Evolutionary conservation across 352 stramenopile species (phyloP), one percentile per base, ranked within the genome.

Genomic region (Phytophthora uliginosa): DNA sequence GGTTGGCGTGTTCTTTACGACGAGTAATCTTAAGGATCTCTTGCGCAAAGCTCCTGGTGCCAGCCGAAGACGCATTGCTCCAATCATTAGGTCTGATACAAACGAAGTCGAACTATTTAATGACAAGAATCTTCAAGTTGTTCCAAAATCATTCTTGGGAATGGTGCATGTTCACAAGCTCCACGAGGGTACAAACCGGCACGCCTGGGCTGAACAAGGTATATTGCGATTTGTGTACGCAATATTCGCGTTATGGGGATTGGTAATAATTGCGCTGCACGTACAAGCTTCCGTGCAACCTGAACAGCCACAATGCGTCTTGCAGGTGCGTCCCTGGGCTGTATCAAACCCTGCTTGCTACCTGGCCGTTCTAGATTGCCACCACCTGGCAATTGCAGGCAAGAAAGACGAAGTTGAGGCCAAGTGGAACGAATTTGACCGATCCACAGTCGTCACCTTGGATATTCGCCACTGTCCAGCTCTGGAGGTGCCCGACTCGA

Each of bases 381-480:
- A 56, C 12, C 26, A 7, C 0, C 50, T 56, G 7, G 50, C 4
- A 10, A 56, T 56, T 10, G 36, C 24, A 4, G 26, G 50, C 50
- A 56, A 36, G 26, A 56, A 38, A 56, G 15, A 56, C 12, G 50
- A 56, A 56, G 26, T 56, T 2, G 22, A 33, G 24, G 24, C 50
- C 26, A 56, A 56, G 26, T 56, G 50, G 50, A 56, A 13, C 26
- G 50, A 56, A 36, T 56, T 56, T 6, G 50, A 56, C 24, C 28
- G 53, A 17, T 57, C 55, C 12, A 77, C 28, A 7, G 70, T 77
- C 20, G 54, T 72, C 9, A 75, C 66, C 2, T 13, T 85, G 1
- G 31, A 67, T 4, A 71, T 85, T 42, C 73, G 72, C 0, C 78
- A 83, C 38, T 85, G 78, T 7, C 53, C 66, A 6, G 13, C 7